Evolutionary conservation across 2,329 filamentous ascomycete species (phyloP).

Genomic region (Exophiala calicioides): DNA sequence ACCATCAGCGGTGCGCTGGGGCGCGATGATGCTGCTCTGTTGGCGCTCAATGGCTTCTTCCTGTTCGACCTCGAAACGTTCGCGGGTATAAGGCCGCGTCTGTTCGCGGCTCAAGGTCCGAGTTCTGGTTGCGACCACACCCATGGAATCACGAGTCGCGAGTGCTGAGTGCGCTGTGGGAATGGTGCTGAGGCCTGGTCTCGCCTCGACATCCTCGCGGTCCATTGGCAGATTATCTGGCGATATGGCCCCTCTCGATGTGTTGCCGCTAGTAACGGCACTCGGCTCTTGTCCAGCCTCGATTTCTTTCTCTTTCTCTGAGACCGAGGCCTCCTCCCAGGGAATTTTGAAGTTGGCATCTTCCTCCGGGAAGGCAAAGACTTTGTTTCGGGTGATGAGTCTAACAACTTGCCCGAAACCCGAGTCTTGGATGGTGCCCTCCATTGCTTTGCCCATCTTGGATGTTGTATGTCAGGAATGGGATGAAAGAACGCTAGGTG

Average conservation of each 20-base stretch:
- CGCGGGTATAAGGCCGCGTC: conserved; percentile 31
- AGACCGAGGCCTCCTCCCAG: conserved; percentile 24
- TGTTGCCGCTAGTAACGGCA: conserved; percentile 1
- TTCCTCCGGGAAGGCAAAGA: conserved; percentile 50
- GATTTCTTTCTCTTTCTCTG: conserved; percentile 25
- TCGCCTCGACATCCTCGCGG: conserved; percentile 14
- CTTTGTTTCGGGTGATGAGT: conserved; percentile 43
- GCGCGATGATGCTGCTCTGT: conserved; percentile 36
- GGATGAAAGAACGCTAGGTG: neutral
- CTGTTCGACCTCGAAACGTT: conserved; percentile 36
- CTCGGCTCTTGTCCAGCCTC: conserved; percentile 7
- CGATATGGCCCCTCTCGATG: conserved; percentile 3
- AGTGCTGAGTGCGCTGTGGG: conserved; percentile 20
- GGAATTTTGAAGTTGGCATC: conserved; percentile 37
- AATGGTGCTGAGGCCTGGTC: conserved; percentile 12
- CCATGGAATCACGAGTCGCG: conserved; percentile 8
- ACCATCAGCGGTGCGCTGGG: conserved; percentile 39
- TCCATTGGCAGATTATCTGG: neutral
- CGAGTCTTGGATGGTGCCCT: conserved; percentile 40
- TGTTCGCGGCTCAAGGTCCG: conserved; percentile 31
- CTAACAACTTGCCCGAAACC: conserved; percentile 50
- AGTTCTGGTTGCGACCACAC: conserved; percentile 26
- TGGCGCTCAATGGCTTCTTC: conserved; percentile 33
- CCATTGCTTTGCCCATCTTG: conserved; percentile 14
- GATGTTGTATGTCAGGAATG: neutral